Evolutionary conservation across 805 yeast species (phyloP).

Genomic region (Barnettozyma populi): DNA sequence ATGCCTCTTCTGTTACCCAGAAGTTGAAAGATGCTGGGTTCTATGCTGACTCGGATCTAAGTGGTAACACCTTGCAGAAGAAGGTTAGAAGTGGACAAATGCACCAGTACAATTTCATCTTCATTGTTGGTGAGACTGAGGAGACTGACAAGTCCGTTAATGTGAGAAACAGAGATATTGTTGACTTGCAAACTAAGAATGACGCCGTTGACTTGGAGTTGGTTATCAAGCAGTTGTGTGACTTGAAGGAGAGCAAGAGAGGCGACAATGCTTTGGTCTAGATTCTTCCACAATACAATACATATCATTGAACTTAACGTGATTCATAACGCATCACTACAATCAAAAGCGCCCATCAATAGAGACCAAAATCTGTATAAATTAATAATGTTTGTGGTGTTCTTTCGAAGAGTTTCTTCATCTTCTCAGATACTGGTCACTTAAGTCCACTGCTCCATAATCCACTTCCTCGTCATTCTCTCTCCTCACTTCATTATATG

Average conservation of each 20-base stretch:
- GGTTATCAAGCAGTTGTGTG: slow-evolving; percentile 63
- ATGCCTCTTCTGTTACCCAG: slow-evolving; percentile 79
- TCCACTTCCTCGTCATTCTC: slow-evolving; percentile 4
- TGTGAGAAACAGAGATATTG: slow-evolving; percentile 93
- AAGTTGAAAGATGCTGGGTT: slow-evolving; percentile 66
- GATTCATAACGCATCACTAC: no score
- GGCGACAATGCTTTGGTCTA: slow-evolving; percentile 46
- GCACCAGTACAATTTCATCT: slow-evolving; percentile 90
- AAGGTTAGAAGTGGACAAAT: slow-evolving; percentile 96
- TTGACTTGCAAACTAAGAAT: slow-evolving; percentile 88
- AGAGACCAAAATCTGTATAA: neutral
- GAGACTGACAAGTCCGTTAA: slow-evolving; percentile 74
- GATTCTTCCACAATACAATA: neutral
- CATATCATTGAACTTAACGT: neutral
- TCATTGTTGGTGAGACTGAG: slow-evolving; percentile 96
- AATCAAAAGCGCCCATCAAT: neutral
- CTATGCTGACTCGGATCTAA: slow-evolving; percentile 87
- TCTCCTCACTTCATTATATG: slow-evolving; percentile 24
- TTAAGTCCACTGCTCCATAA: slow-evolving; percentile 15
- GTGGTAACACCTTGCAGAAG: slow-evolving; percentile 96
- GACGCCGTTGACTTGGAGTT: slow-evolving; percentile 70
- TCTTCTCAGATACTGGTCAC: slow-evolving; percentile 15
- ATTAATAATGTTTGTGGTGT: no score
- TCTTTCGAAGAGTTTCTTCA: neutral
- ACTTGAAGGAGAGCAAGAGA: slow-evolving; percentile 71